phyloP scores from a whole-genome alignment of 441 rosid species.

The Manihot esculenta region DNA sequence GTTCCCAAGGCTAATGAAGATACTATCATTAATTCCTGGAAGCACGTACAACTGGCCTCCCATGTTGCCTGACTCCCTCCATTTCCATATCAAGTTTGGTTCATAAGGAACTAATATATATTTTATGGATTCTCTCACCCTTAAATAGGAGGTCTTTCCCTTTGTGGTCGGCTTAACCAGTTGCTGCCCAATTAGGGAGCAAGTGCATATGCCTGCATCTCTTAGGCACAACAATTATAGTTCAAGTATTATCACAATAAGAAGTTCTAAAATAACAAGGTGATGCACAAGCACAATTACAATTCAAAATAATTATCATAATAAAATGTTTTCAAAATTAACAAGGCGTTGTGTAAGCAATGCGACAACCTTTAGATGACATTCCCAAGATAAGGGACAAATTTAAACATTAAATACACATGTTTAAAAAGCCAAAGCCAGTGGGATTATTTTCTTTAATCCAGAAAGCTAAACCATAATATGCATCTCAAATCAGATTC shows the following conservation, averaged over 20 bases:
- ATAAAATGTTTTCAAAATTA: neutral
- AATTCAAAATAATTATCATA: neutral
- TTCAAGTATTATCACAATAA: neutral
- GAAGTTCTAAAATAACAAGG: neutral
- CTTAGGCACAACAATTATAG: neutral
- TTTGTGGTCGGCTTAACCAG: neutral
- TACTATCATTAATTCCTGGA: no score
- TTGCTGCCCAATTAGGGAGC: neutral
- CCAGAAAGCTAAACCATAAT: conserved; percentile 3
- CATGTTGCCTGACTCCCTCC: no score
- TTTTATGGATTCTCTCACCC: neutral
- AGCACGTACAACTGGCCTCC: no score
- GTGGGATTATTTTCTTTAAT: neutral
- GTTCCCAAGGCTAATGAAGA: no score
- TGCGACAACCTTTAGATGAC: neutral
- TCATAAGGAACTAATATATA: neutral
- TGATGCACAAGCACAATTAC: neutral
- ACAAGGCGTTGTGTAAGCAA: neutral
- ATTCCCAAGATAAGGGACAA: neutral
- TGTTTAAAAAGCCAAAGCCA: neutral
- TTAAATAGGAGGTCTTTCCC: neutral
- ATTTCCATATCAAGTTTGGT: no score
- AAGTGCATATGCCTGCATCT: neutral
- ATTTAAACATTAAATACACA: neutral
- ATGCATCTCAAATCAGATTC: neutral